Evolutionary conservation across 192 early-diverging fungal genomes (phyloP).

Genomic region (Dissophora globulifera): DNA sequence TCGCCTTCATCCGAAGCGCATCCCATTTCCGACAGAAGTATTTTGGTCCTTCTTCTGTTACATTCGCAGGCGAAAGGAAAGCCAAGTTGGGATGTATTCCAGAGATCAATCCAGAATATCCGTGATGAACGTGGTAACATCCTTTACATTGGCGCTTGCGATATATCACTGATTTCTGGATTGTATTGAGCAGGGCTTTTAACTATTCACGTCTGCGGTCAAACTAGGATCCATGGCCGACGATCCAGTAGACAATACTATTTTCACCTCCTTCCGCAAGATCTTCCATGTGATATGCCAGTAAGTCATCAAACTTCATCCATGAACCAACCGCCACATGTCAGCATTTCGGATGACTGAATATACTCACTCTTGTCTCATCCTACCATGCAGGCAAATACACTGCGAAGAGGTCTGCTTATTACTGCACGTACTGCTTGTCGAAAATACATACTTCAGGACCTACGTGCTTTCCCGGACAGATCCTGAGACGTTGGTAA

Average conservation of each 20-base stretch:
- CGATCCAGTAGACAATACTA: constrained; percentile 36
- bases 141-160: no score
- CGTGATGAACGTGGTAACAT: constrained; percentile 59
- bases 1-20: constrained; percentile 55
- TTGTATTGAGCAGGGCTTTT: no score
- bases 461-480: constrained; percentile 78
- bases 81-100: constrained; percentile 52
- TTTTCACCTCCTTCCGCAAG: constrained; percentile 60
- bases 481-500: constrained; percentile 81
- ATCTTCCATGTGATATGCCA: constrained; percentile 63
- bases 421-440: constrained; percentile 71
- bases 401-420: constrained; percentile 70
- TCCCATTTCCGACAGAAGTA: constrained; percentile 72
- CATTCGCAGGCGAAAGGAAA: constrained; percentile 54
- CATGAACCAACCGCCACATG: no score
- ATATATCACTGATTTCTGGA: no score
- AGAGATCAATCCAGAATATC: constrained; percentile 47
- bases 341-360: no score
- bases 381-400: constrained; percentile 50
- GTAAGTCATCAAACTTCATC: constrained; percentile 54
- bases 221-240: constrained; percentile 47
- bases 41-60: constrained; percentile 69
- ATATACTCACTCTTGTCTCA: neutral
- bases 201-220: no score
- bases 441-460: constrained; percentile 74